These are phyloP conservation scores for Cyclotella distinguenda DNA, from an alignment of 108 stramenopile genomes.

Conservation along the genomic window DNA sequence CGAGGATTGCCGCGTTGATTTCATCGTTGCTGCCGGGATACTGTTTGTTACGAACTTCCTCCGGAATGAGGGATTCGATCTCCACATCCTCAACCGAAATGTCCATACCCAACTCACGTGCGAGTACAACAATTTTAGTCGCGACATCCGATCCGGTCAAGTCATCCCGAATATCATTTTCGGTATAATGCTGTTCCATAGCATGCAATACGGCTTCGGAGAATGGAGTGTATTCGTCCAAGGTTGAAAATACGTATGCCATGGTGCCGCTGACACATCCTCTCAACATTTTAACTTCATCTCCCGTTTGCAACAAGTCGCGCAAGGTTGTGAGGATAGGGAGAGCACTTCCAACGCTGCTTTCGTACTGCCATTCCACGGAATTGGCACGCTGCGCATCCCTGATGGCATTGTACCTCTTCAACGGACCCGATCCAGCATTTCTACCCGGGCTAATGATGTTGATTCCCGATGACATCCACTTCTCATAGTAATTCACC, in stretches of 20 bases:
- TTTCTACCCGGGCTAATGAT: constrained; percentile 73
- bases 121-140: constrained; percentile 53
- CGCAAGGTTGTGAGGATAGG: constrained; percentile 76
- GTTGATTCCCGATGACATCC: constrained; percentile 70
- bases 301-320: constrained; percentile 67
- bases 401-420: constrained; percentile 61
- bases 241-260: constrained; percentile 60
- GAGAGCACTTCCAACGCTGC: constrained; percentile 79
- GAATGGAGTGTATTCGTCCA: constrained; percentile 54
- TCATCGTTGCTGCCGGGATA: constrained; percentile 38
- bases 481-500: constrained; percentile 60
- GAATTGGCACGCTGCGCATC: constrained; percentile 48
- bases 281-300: constrained; percentile 57
- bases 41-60: constrained; percentile 50
- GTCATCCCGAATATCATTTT: constrained; percentile 67
- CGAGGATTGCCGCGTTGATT: constrained; percentile 36
- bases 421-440: constrained; percentile 59
- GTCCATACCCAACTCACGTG: constrained; percentile 57
- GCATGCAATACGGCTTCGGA: constrained; percentile 64
- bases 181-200: constrained; percentile 57
- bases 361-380: constrained; percentile 69
- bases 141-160: constrained; percentile 46
- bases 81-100: constrained; percentile 65
- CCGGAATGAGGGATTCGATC: constrained; percentile 66
- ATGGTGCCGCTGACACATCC: constrained; percentile 79